A percentile compares a stretch with the other conserved stretches of the same genome.
These are phyloP conservation scores for Yamadazyma sp. DNA, from an alignment of 805 yeast genomes.

Conservation along the genomic window DNA sequence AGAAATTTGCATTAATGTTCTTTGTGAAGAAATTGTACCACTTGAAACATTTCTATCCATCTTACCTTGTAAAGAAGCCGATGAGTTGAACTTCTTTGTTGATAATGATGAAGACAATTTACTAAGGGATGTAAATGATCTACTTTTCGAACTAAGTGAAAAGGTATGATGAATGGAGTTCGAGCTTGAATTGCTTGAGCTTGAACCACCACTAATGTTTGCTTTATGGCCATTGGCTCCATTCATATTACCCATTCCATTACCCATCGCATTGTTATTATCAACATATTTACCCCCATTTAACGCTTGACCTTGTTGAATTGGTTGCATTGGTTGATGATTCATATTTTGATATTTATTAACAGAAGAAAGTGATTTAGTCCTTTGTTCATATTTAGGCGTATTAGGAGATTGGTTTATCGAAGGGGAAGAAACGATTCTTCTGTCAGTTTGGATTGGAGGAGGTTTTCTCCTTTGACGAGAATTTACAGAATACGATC, in stretches of 20 bases:
- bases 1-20: constrained; percentile 39
- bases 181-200: constrained; percentile 8
- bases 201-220: constrained; percentile 7
- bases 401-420: constrained; percentile 16
- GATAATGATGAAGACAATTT: constrained; percentile 40
- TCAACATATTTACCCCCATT: constrained; percentile 1
- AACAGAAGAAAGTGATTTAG: constrained; percentile 29
- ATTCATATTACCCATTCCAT: constrained; percentile 1
- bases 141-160: constrained; percentile 37
- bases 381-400: constrained; percentile 17
- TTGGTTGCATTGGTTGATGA: constrained; percentile 8
- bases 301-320: constrained; percentile 13
- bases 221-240: constrained; percentile 7
- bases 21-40: constrained; percentile 29
- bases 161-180: constrained; percentile 29
- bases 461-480: constrained; percentile 9
- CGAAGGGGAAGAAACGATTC: constrained; percentile 31
- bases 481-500: constrained; percentile 8
- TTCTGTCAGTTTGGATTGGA: constrained; percentile 9
- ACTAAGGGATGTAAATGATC: constrained; percentile 40
- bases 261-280: not conserved
- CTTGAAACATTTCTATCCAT: constrained; percentile 29
- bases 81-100: constrained; percentile 36
- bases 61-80: constrained; percentile 26
- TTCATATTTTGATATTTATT: constrained; percentile 13